Evolutionary conservation across 1,139 yeast genomes (phyloP).

Genomic region (Hyphopichia wangnamkhiaoensis): DNA sequence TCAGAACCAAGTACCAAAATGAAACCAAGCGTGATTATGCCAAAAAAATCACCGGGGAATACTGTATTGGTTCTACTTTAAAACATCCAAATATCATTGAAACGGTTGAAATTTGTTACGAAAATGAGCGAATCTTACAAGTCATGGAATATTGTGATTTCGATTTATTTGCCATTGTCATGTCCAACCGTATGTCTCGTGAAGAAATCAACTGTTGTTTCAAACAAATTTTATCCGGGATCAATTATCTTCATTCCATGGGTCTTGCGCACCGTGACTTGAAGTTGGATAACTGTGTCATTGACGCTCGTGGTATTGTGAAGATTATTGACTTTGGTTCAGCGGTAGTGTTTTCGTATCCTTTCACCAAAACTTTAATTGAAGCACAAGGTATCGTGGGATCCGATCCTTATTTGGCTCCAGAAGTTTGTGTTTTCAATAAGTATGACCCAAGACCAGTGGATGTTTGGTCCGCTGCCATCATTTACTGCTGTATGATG

Average conservation of each 20-base stretch:
- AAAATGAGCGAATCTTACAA: constrained; percentile 82
- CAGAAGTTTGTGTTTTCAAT: constrained; percentile 84
- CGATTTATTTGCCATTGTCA: constrained; percentile 95
- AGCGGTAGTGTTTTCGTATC: constrained; percentile 90
- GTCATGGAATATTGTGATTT: constrained; percentile 98
- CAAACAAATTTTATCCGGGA: constrained; percentile 81
- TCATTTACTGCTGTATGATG: constrained; percentile 92
- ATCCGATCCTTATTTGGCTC: constrained; percentile 91
- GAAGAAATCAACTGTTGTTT: constrained; percentile 88
- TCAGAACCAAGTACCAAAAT: constrained; percentile 71
- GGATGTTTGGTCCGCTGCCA: constrained; percentile 94
- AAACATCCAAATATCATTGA: constrained; percentile 94
- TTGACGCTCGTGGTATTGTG: constrained; percentile 80
- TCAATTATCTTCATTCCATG: constrained; percentile 79
- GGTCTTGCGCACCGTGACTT: constrained; percentile 93
- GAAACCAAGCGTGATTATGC: constrained; percentile 88
- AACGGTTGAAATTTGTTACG: constrained; percentile 89
- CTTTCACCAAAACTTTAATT: constrained; percentile 76
- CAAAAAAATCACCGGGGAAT: constrained; percentile 91
- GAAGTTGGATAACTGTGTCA: constrained; percentile 91
- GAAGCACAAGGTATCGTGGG: constrained; percentile 92
- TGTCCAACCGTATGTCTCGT: constrained; percentile 91
- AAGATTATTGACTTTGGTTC: constrained; percentile 93
- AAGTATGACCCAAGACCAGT: constrained; percentile 90
- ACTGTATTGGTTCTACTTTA: constrained; percentile 92